Evolutionary conservation across 257 asterid genomes (phyloP).

Genomic region (Anisodus tanguticus): DNA sequence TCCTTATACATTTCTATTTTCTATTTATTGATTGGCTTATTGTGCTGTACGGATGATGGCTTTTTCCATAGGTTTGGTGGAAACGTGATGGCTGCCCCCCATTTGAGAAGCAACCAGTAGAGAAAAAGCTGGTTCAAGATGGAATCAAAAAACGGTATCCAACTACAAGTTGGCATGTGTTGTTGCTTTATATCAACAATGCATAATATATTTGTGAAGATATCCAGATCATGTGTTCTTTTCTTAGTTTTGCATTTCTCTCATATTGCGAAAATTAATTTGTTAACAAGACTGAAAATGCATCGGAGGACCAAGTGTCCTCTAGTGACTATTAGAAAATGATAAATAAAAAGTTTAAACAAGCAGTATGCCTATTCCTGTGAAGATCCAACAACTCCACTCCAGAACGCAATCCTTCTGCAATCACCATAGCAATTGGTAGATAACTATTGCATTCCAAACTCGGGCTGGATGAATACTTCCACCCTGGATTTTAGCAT

Average conservation of each 20-base stretch:
- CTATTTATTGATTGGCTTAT: slow-evolving; percentile 21
- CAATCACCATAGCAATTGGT: background rate
- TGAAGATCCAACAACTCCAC: slow-evolving; percentile 21
- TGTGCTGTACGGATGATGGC: slow-evolving; percentile 33
- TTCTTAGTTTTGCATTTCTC: slow-evolving; percentile 21
- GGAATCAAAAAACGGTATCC: slow-evolving; percentile 66
- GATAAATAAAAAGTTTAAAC: slow-evolving; percentile 1
- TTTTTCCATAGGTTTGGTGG: slow-evolving; percentile 88
- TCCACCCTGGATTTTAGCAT: background rate
- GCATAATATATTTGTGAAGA: background rate
- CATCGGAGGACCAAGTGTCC: background rate
- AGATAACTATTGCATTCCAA: background rate
- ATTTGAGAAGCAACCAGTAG: slow-evolving; percentile 80
- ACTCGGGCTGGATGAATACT: background rate
- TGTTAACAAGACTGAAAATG: slow-evolving; percentile 20
- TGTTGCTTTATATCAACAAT: background rate
- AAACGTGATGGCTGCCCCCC: slow-evolving; percentile 99
- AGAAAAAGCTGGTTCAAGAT: slow-evolving; percentile 72
- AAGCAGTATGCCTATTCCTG: slow-evolving; percentile 2
- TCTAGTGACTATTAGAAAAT: background rate
- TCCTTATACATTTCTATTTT: slow-evolving; percentile 32
- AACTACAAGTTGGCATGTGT: slow-evolving; percentile 9
- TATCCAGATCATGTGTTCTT: background rate
- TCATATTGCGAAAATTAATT: background rate
- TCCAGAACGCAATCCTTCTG: background rate